These are phyloP conservation scores for Psilocybe tampanensis DNA, from an alignment of 768 basidiomycete genomes.

Conservation along the genomic window DNA sequence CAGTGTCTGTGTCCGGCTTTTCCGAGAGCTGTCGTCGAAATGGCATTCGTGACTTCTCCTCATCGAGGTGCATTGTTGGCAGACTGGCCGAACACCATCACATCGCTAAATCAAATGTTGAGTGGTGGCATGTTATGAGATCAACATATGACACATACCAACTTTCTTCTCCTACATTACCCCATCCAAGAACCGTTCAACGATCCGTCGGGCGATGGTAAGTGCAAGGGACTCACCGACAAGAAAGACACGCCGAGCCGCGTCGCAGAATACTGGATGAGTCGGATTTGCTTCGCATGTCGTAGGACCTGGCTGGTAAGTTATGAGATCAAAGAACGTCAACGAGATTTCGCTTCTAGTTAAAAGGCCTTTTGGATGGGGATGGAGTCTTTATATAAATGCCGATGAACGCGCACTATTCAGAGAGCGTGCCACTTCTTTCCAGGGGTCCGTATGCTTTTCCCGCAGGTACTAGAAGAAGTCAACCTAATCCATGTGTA, in stretches of 20 bases:
- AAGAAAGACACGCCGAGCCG: constrained; percentile 46
- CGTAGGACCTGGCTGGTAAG: constrained; percentile 2
- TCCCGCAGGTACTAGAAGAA: constrained; percentile 20
- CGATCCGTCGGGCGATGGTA: neutral
- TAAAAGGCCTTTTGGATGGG: neutral
- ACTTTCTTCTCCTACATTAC: constrained; percentile 41
- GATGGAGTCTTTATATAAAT: constrained; percentile 5
- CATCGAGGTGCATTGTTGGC: constrained; percentile 57
- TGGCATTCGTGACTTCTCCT: constrained; percentile 53
- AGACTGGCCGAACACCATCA: constrained; percentile 58
- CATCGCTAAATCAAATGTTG: constrained; percentile 48
- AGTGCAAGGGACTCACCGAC: constrained; percentile 35
- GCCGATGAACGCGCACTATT: constrained; percentile 14
- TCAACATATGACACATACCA: constrained; percentile 32
- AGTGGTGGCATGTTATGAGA: neutral
- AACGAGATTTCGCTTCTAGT: constrained; percentile 5
- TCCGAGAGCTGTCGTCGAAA: constrained; percentile 62
- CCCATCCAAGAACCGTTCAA: constrained; percentile 1
- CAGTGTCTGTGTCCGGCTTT: constrained; percentile 60
- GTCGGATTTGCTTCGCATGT: constrained; percentile 27
- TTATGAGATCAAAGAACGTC: constrained; percentile 9
- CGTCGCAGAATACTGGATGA: constrained; percentile 32
- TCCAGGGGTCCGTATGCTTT: constrained; percentile 10
- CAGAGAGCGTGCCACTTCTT: neutral
- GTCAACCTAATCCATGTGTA: constrained; percentile 13